Evolutionary conservation across 108 stramenopile genomes (phyloP).

Genomic region (Discostella stelligeroides): DNA sequence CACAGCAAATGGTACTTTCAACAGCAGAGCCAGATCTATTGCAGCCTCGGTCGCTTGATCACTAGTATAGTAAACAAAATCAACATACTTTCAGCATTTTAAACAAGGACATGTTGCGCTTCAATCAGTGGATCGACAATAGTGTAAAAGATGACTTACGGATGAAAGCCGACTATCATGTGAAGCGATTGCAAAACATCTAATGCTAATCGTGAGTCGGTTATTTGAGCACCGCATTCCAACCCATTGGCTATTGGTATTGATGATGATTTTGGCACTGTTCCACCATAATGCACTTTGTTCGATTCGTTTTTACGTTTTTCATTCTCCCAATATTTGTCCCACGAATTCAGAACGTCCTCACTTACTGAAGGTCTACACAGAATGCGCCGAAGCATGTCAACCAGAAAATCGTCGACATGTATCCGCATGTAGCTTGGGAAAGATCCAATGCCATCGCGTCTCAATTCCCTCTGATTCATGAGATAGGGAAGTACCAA

Average conservation of each 20-base stretch:
- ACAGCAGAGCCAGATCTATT: constrained; percentile 66
- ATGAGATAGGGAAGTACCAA: constrained; percentile 33
- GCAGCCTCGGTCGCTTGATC: constrained; percentile 83
- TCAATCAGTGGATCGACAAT: no score
- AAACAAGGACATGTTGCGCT: neutral
- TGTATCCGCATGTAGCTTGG: constrained; percentile 57
- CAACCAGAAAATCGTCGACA: constrained; percentile 57
- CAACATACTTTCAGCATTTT: no score
- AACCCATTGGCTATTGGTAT: neutral
- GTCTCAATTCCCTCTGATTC: neutral
- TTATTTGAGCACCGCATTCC: constrained; percentile 29
- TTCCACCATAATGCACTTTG: constrained; percentile 39
- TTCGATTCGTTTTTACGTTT: constrained; percentile 15
- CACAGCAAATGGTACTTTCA: constrained; percentile 67
- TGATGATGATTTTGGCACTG: constrained; percentile 10
- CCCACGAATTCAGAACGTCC: constrained; percentile 35
- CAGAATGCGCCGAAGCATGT: constrained; percentile 26
- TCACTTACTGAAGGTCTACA: neutral
- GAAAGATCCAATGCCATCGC: constrained; percentile 18
- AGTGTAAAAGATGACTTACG: no score
- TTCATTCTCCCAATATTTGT: constrained; percentile 39
- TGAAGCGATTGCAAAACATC: constrained; percentile 26
- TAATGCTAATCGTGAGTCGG: constrained; percentile 33
- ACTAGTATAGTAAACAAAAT: neutral
- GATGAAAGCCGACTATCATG: constrained; percentile 87